Base-by-base conservation (phyloP, 441 rosid species). In the Erodium moschatum region DNA sequence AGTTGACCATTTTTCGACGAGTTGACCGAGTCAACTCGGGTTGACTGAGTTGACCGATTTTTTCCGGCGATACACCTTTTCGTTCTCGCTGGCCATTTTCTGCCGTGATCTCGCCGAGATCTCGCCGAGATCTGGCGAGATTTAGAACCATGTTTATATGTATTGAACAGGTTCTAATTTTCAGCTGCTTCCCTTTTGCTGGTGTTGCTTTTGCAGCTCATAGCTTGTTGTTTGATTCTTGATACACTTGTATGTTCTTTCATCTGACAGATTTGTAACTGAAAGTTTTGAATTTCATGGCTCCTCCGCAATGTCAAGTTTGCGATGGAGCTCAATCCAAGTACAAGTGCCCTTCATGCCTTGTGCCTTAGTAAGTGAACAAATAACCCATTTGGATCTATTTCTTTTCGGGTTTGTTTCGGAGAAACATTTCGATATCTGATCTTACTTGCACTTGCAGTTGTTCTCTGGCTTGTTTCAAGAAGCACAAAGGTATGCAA, bases 311-410 rank as follows among this genome's bases (percentile, higher is more conserved):
- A 52, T 92, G 97, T 77, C 79, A 75, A 80, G 80, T 92, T 58
- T 87, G 94, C 80, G 74, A 77, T n/a, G 81, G 79, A 40, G 85
- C 84, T 56, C 83, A 68, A 46, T 89, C 92, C 19, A 89, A 86
- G 68, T 92, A 89, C 86, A 92, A 88, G 85, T 92, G 95, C 78
- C 92, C 97, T 2, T 74, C 89, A 18, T 91, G 94, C 74, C 83
- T 85, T 69, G 38, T 73, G 80, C 90, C 96, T 69, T 91, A 87
- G 92, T 91, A 84, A 79, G 91, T 67, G 42, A 35, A 35, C 8
- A 21, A 18, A 11, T 50, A 60, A 29, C 0, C 54, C 35, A 6
- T 13, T 4, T 31, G 21, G 19, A 16, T 33, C 50, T 60, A 0
- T 63, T 29, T 56, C 18, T 64, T 71, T 61, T 24, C 29, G 67